phyloP scores from a whole-genome alignment of 148 eudicot genomes.

The Simmondsia chinensis region DNA sequence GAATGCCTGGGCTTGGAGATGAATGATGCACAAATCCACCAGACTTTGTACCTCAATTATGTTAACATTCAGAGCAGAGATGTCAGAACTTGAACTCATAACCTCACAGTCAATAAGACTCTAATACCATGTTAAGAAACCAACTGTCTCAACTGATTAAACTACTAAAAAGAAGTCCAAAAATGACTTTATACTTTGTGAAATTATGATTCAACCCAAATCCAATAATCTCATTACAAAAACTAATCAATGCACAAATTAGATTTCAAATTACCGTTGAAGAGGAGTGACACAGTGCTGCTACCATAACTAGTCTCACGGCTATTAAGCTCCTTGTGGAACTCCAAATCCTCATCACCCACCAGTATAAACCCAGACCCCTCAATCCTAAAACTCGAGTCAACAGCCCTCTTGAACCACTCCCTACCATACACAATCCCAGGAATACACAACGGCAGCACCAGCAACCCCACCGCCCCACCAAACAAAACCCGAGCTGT shows the following conservation, averaged over 20 bases:
- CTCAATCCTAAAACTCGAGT: conserved; percentile 32
- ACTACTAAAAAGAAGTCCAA: no score
- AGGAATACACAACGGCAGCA: conserved; percentile 54
- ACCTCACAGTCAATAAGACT: no score
- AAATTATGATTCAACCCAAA: background rate
- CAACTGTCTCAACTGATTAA: no score
- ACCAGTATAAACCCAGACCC: conserved; percentile 53
- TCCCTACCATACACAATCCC: conserved; percentile 53
- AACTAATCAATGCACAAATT: no score
- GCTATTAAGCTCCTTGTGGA: conserved; percentile 38
- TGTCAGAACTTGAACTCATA: no score
- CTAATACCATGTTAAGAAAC: no score
- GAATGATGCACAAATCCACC: no score
- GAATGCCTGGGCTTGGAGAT: no score
- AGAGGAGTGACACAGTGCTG: conserved; percentile 1
- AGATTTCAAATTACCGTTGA: conserved; percentile 10
- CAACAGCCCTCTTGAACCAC: conserved; percentile 39
- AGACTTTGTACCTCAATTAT: no score
- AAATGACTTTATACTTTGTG: background rate
- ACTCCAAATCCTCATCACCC: conserved; percentile 50
- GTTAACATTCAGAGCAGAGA: no score
- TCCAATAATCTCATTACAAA: no score
- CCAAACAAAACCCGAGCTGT: conserved; percentile 36
- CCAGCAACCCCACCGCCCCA: conserved; percentile 57
- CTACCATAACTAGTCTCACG: conserved; percentile 17